Evolutionary conservation across 176 grass and related monocot species (phyloP).

Genomic region (Metroxylon sagu): DNA sequence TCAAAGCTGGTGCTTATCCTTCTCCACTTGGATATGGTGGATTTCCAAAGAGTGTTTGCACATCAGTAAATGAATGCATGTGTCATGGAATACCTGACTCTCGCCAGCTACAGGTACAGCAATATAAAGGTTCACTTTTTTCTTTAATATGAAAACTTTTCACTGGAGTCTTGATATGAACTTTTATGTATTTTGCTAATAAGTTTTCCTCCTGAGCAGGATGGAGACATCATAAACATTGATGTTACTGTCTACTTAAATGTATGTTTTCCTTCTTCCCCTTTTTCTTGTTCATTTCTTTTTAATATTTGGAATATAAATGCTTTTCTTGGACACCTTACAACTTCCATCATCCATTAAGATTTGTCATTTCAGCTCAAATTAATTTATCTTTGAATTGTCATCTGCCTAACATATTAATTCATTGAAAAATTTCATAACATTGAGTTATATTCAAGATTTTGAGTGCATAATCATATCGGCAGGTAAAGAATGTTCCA

Average conservation of each 20-base stretch:
- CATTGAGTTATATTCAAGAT: too few species aligned
- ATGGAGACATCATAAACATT: constrained; percentile 95
- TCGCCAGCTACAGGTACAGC: constrained; percentile 56
- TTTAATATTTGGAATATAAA: not conserved
- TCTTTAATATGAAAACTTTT: not conserved
- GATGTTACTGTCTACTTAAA: constrained; percentile 97
- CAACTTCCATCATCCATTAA: not conserved
- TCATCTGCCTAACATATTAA: too few species aligned
- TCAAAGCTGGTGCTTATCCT: constrained; percentile 88
- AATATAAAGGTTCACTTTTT: not conserved
- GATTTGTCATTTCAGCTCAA: not conserved
- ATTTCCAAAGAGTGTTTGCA: constrained; percentile 93
- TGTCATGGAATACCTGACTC: constrained; percentile 99
- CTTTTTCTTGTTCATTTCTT: not conserved
- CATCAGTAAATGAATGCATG: constrained; percentile 95
- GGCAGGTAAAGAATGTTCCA: too few species aligned
- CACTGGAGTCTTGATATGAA: too few species aligned
- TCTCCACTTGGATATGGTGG: constrained; percentile 91
- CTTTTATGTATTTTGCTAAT: not conserved
- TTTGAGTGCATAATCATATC: too few species aligned
- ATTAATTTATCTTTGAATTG: too few species aligned
- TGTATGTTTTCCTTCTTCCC: constrained; percentile 41
- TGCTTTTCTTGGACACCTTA: too few species aligned
- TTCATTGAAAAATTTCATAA: too few species aligned
- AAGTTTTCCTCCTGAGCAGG: constrained; percentile 40